phyloP scores from a whole-genome alignment of 2,329 filamentous ascomycete genomes.

The Fusarium sarcochroum region DNA sequence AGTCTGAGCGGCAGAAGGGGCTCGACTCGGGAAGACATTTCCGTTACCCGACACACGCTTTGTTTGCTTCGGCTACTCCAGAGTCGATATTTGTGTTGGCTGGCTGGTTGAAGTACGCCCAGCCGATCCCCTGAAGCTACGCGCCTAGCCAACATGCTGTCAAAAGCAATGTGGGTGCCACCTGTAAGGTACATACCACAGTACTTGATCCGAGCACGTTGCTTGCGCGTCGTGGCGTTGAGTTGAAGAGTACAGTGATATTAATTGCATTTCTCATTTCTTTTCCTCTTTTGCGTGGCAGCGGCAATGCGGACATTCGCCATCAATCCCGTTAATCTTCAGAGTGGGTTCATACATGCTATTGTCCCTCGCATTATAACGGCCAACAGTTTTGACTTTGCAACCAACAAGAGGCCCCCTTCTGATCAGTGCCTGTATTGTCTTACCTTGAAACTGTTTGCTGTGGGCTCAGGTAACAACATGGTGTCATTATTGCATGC shows the following conservation, averaged over 20 bases:
- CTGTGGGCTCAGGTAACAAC: neutral
- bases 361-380: neutral
- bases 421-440: neutral
- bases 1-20: neutral
- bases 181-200: slow-evolving; percentile 9
- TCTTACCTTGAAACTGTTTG: neutral
- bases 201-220: neutral
- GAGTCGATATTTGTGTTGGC: too few species aligned
- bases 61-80: neutral
- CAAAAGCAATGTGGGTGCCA: slow-evolving; percentile 13
- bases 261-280: neutral
- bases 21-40: neutral
- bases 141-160: neutral
- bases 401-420: too few species aligned
- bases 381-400: too few species aligned
- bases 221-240: neutral
- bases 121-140: slow-evolving; percentile 6
- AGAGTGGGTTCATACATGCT: neutral
- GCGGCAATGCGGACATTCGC: too few species aligned
- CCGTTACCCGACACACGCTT: neutral
- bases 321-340: too few species aligned
- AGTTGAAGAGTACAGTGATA: neutral
- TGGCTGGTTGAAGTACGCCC: slow-evolving; percentile 7
- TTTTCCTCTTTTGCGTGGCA: neutral
- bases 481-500: neutral